Evolutionary conservation across 305 asterid species (phyloP).

Genomic region (Fraxinus paxiana): DNA sequence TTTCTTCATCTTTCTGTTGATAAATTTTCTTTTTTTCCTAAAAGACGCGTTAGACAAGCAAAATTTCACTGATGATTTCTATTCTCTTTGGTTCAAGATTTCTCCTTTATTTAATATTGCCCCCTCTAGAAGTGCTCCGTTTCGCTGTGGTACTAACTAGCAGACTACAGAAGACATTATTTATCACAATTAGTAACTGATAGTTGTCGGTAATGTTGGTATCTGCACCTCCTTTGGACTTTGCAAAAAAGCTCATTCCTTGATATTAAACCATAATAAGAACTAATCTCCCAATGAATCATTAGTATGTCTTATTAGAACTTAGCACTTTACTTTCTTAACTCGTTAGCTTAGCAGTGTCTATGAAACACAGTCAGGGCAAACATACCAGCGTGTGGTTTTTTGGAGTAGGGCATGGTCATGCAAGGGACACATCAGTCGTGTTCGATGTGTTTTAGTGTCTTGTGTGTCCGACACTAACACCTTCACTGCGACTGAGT

Average conservation of each 20-base stretch:
- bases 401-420: neutral
- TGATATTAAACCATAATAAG: neutral
- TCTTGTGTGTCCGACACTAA: neutral
- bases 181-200: neutral
- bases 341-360: neutral
- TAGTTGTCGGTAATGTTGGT: neutral
- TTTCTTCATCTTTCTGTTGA: neutral
- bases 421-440: neutral
- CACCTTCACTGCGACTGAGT: neutral
- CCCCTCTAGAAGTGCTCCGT: neutral
- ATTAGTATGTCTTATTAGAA: neutral
- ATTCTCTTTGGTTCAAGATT: neutral
- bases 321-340: neutral
- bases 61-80: neutral
- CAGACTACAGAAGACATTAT: neutral
- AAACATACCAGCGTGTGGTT: neutral
- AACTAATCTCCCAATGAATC: neutral
- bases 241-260: neutral
- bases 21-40: neutral
- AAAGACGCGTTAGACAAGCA: neutral
- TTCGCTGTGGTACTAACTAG: neutral
- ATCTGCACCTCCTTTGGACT: neutral
- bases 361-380: neutral
- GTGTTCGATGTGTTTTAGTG: neutral
- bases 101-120: neutral